These are phyloP conservation scores for Candida tetrigidarum DNA, from an alignment of 1,139 yeast genomes.

Conservation along the genomic window DNA sequence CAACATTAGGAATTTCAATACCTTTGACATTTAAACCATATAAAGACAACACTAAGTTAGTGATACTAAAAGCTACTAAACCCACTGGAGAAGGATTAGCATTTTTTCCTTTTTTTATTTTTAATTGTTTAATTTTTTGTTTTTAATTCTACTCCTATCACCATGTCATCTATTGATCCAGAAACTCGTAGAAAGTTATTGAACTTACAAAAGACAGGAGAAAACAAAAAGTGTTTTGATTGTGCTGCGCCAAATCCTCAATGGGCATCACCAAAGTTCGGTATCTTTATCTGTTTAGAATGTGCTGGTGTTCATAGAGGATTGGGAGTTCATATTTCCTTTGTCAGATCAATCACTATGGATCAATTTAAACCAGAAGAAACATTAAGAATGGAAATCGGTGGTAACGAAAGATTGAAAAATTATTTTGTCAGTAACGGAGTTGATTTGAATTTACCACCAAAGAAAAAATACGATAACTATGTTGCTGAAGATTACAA, in stretches of 20 bases:
- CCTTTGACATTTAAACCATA: conserved; percentile 39
- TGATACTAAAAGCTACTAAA: conserved; percentile 49
- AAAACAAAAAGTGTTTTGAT: conserved; percentile 90
- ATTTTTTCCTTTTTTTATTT: no score
- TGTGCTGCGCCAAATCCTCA: conserved; percentile 97
- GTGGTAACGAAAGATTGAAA: conserved; percentile 85
- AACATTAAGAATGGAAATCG: conserved; percentile 86
- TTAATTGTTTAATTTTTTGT: not conserved
- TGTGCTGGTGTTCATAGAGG: conserved; percentile 98
- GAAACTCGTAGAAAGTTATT: conserved; percentile 84
- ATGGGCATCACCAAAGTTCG: conserved; percentile 99
- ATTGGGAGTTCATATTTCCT: conserved; percentile 94
- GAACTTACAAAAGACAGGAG: conserved; percentile 78
- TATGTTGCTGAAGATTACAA: conserved; percentile 95
- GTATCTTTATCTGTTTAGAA: conserved; percentile 93
- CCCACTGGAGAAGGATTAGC: conserved; percentile 66
- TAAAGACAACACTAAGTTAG: conserved; percentile 81
- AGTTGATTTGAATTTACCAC: conserved; percentile 64
- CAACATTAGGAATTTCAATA: conserved; percentile 51
- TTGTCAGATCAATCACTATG: conserved; percentile 96
- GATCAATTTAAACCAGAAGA: conserved; percentile 97
- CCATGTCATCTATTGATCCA: conserved; percentile 69
- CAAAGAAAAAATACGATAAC: conserved; percentile 80
- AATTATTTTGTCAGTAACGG: conserved; percentile 75
- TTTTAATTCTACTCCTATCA: not conserved